Base-by-base conservation (phyloP, 225 moss, liverwort and hornwort species). In the Pseudisothecium myosuroides region DNA sequence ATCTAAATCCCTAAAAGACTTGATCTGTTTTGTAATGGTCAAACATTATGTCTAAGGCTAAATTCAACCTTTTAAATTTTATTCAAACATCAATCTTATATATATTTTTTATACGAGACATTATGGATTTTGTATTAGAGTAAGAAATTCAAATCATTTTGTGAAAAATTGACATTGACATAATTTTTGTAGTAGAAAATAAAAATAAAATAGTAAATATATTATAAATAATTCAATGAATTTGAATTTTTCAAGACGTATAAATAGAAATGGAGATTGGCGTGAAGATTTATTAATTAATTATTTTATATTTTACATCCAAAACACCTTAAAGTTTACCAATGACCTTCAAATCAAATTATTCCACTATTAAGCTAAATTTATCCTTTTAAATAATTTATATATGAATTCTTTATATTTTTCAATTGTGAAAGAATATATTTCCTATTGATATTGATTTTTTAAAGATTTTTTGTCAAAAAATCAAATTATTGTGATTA, bases 381-480 rank as follows among this genome's bases (percentile, higher is more conserved):
- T 17, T 73, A 29, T 73, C 7, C 31, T 11, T 28, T 72, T 5
- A 29, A 6, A 28, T 28, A 45, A 17, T 18, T 17, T 45, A 11
- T 5, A 29, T 11, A 6, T 29, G 17, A 24, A 9, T 17, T 45
- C 1, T 29, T 5, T 4, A 31, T 9, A 47, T 4, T 7, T 27
- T 74, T 31, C 14, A 11, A 7, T 74, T 4, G 2, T 11, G 1
- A 74, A 31, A 47, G 11, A 11, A 31, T 47, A 2, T 17, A 47
- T 19, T 29, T 31, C 11, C 4, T 11, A 11, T 1, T 47, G 1
- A 18, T 47, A 4, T 7, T 47, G 47, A 74, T 29, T 47, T 72
- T 71, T 72, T 1, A 0, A 64, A 2, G 0, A 36, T 20, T 6
- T 67, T 67, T 21, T 7, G 37, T 21, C 1, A 1, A 66, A n/a